Conservation (phyloP, 495 filamentous ascomycete species). For the Trichodelitschia bisporula region DNA sequence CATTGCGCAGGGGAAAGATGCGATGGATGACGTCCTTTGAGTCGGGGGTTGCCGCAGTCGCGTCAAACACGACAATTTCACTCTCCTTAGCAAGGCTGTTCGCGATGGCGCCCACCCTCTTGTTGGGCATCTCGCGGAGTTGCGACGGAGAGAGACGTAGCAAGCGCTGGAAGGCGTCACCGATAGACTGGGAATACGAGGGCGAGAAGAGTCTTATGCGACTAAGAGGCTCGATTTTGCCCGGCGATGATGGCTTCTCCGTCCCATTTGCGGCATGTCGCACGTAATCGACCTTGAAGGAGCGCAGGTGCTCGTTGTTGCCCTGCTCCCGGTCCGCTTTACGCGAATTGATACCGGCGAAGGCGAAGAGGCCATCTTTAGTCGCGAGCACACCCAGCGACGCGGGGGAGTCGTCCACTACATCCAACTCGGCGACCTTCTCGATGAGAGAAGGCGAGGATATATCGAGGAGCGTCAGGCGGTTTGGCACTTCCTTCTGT, state of each 20-base stretch:
- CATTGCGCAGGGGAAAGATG: slow-evolving; percentile 30
- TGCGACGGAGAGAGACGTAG: slow-evolving; percentile 41
- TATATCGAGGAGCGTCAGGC: slow-evolving; percentile 51
- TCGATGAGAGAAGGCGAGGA: slow-evolving; percentile 32
- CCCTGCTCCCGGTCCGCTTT: slow-evolving; percentile 39
- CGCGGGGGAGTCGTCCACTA: slow-evolving; percentile 73
- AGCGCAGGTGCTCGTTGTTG: slow-evolving; percentile 68
- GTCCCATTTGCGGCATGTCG: slow-evolving; percentile 8
- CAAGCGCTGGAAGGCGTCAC: slow-evolving; percentile 39
- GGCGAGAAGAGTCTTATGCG: slow-evolving; percentile 32
- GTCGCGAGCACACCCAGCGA: slow-evolving; percentile 39
- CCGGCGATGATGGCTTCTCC: slow-evolving; percentile 17
- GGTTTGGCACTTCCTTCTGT: slow-evolving; percentile 69
- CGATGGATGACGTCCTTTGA: slow-evolving; percentile 30
- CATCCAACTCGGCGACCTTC: slow-evolving; percentile 52
- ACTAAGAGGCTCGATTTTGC: slow-evolving; percentile 10
- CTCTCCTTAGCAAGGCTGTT: slow-evolving; percentile 44
- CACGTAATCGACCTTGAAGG: slow-evolving; percentile 38
- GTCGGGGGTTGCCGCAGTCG: slow-evolving; percentile 24
- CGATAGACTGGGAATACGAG: slow-evolving; percentile 16
- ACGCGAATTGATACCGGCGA: slow-evolving; percentile 74
- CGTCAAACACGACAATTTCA: slow-evolving; percentile 61
- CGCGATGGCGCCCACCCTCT: slow-evolving; percentile 45
- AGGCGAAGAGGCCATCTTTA: slow-evolving; percentile 28
- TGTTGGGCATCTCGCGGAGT: slow-evolving; percentile 17